Conservation (phyloP, 2,329 filamentous ascomycete species). For the Ascochyta fabae region DNA sequence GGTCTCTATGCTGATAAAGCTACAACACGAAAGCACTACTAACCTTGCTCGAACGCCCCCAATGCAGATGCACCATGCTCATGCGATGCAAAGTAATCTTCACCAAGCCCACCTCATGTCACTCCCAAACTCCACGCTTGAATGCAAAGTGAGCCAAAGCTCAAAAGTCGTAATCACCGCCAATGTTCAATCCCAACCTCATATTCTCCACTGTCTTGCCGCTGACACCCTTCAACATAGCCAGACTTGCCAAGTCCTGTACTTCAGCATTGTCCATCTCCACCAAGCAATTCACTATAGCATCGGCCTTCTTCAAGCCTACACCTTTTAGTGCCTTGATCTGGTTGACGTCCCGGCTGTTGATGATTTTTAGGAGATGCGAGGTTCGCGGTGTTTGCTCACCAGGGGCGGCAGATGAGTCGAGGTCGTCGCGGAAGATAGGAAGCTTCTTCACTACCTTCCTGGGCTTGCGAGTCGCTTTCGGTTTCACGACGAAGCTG, state of each 20-base stretch:
- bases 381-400: constrained; percentile 63
- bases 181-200: constrained; percentile 48
- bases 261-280: constrained; percentile 55
- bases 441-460: constrained; percentile 44
- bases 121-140: constrained; percentile 31
- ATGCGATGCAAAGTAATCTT: background rate
- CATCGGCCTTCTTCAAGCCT: constrained; percentile 72
- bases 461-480: constrained; percentile 43
- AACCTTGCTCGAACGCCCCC: constrained; percentile 3
- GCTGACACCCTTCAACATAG: constrained; percentile 57
- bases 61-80: constrained; percentile 5
- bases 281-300: constrained; percentile 56
- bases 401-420: constrained; percentile 18
- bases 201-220: constrained; percentile 60
- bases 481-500: constrained; percentile 49
- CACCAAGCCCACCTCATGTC: background rate
- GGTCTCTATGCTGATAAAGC: background rate
- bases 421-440: constrained; percentile 45
- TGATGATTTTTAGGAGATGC: constrained; percentile 72
- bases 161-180: constrained; percentile 35
- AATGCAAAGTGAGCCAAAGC: constrained; percentile 15
- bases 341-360: constrained; percentile 70
- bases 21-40: background rate
- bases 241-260: constrained; percentile 52
- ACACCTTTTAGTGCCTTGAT: constrained; percentile 74